Evolutionary conservation across 2,329 filamentous ascomycete species (phyloP).

Genomic region (Epichloe amarillans): DNA sequence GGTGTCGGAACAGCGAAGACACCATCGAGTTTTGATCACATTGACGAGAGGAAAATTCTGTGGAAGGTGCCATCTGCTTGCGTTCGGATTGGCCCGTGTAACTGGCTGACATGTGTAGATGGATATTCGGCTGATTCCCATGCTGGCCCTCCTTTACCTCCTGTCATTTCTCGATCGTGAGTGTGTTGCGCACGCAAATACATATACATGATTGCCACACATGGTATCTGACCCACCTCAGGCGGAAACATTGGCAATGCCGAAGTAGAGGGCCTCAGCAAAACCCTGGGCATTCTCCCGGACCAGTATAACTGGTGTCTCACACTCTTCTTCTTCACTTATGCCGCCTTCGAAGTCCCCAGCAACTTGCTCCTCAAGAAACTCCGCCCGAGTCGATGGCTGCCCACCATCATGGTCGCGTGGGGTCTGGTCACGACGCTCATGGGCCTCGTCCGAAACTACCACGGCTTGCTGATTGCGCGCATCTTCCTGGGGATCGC

Average conservation of each 20-base stretch:
- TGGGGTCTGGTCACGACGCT: slow-evolving; percentile 37
- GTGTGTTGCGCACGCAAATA: slow-evolving; percentile 6
- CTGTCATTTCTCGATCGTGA: slow-evolving; percentile 53
- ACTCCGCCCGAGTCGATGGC: slow-evolving; percentile 59
- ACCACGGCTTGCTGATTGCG: slow-evolving; percentile 31
- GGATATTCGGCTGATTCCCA: slow-evolving; percentile 39
- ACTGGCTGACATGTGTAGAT: slow-evolving; percentile 21
- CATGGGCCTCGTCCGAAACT: slow-evolving; percentile 39
- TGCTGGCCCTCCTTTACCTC: slow-evolving; percentile 55
- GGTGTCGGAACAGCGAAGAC: neutral
- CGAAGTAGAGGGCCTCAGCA: slow-evolving; percentile 45
- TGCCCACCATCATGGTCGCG: slow-evolving; percentile 62
- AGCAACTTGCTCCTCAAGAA: slow-evolving; percentile 67
- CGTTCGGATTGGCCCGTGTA: neutral
- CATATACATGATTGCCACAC: neutral
- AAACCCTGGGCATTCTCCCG: slow-evolving; percentile 42
- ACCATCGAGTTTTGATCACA: neutral
- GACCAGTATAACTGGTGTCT: slow-evolving; percentile 60
- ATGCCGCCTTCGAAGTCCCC: slow-evolving; percentile 62
- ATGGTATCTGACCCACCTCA: slow-evolving; percentile 3
- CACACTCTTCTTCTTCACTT: slow-evolving; percentile 66
- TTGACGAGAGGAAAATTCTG: slow-evolving; percentile 40
- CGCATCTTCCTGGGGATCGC: slow-evolving; percentile 50
- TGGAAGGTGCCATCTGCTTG: slow-evolving; percentile 30
- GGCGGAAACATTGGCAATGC: slow-evolving; percentile 53